phyloP scores from a whole-genome alignment of 441 rosid species.

The Syzygium malaccense region DNA sequence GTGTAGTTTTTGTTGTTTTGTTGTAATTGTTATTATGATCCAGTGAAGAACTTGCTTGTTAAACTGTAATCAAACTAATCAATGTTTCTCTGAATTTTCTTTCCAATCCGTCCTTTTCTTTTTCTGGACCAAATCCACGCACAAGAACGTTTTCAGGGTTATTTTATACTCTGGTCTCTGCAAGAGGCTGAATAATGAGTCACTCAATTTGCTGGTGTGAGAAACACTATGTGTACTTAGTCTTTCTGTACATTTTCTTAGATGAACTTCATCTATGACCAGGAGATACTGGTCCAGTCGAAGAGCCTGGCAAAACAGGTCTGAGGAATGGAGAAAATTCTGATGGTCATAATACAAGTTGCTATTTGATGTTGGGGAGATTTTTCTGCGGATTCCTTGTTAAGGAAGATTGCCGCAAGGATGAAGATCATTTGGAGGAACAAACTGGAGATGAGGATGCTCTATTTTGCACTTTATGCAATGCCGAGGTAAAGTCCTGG shows the following conservation, averaged over 20 bases:
- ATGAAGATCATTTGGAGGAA: constrained; percentile 37
- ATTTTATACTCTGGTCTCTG: background rate
- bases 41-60: background rate
- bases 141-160: background rate
- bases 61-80: background rate
- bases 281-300: constrained; percentile 48
- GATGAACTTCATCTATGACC: constrained; percentile 11
- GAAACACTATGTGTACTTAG: background rate
- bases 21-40: background rate
- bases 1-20: constrained; percentile 1
- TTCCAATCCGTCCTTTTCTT: background rate
- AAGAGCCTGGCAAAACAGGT: constrained; percentile 46
- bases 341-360: constrained; percentile 33
- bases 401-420: constrained; percentile 65
- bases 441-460: constrained; percentile 57
- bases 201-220: background rate
- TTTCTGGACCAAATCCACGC: background rate
- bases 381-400: constrained; percentile 63
- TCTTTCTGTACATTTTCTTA: background rate
- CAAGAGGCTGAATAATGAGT: background rate
- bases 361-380: constrained; percentile 37
- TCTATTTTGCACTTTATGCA: constrained; percentile 85
- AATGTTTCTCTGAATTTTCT: background rate
- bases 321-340: constrained; percentile 31
- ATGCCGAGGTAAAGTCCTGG: constrained; percentile 57